phyloP scores from a whole-genome alignment of 148 eudicot species.

The Linanthus parryae region DNA sequence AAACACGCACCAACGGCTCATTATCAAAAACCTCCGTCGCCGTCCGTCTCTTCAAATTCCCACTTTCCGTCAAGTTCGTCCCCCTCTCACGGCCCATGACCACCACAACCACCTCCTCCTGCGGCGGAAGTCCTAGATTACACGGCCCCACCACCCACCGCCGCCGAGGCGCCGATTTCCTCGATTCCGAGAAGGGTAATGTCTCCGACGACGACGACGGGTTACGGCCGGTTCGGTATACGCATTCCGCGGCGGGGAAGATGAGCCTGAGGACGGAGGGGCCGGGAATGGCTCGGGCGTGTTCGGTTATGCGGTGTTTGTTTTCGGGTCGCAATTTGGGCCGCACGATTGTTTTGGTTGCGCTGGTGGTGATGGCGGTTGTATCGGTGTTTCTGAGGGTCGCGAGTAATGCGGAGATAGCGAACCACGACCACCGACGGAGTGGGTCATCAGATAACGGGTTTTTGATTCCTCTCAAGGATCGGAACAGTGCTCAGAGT shows the following conservation, averaged over 20 bases:
- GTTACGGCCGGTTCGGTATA: not conserved
- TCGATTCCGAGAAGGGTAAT: conserved; percentile 2
- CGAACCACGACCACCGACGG: not conserved
- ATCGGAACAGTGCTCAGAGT: conserved; percentile 3
- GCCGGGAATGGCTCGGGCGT: not conserved
- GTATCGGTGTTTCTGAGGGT: conserved; percentile 30
- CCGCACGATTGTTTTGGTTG: conserved; percentile 20
- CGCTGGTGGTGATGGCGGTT: conserved; percentile 24
- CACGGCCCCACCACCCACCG: conserved; percentile 30
- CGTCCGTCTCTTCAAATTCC: no score
- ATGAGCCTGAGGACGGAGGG: not conserved
- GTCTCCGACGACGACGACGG: not conserved
- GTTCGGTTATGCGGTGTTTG: conserved; percentile 9
- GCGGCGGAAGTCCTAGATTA: conserved; percentile 19
- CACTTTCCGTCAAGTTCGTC: no score
- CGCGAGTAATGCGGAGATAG: conserved; percentile 14
- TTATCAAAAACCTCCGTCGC: no score
- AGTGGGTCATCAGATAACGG: not conserved
- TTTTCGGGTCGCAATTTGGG: conserved; percentile 24
- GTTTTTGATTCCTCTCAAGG: conserved; percentile 8
- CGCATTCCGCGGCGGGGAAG: not conserved
- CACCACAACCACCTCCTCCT: conserved; percentile 13
- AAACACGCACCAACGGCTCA: no score
- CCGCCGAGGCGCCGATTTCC: conserved; percentile 30
- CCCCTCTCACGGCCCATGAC: no score